Base-by-base conservation (phyloP, 2,329 filamentous ascomycete species). In the Ophiostoma sp. region DNA sequence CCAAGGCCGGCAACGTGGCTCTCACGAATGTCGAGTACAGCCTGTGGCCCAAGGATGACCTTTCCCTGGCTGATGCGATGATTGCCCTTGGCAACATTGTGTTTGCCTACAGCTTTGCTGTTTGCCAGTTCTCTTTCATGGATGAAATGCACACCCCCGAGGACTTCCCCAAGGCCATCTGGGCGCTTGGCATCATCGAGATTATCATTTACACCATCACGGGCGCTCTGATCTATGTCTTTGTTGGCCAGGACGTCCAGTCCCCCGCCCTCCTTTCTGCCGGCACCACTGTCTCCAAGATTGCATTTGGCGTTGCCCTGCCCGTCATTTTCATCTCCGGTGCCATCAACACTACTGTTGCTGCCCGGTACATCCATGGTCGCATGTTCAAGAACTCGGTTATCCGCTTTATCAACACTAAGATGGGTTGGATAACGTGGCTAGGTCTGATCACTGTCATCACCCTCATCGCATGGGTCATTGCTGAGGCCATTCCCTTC, bases 51-150 rank as follows among this genome's bases (percentile, higher is more conserved):
- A 47, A 47, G 42, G 63, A 64, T 47, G 63, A 64, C 38, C 41
- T 64, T 2, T 64, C 63, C 16, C 9, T 64, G n/a, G 63, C 63
- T 14, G 63, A 64, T 38, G 63, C 63, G 4, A 45, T 64, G 41
- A 64, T 64, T 45, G 63, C 63, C 11, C 41, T 64, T 5, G 63
- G 63, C 41, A 64, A 64, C 42, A 64, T 64, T 38, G 63, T 64
- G 8, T 64, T 64, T 11, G 63, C 63, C 16, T 64, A 64, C 42
- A 45, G 41, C n/a, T 64, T 64, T 64, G 63, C 63, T 14, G 63
- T 64, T 4, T 64, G 63, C 42, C 63, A 64, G 42, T 64, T 64
- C 63, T 64, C 63, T 5, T 64, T 64, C n/a, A 64, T 64, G 63
- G 63, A 64, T 27, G 63, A 64, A 9, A 64, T 64, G 63, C 63